A percentile compares a stretch with the other conserved stretches of the same genome.
Evolutionary conservation across 2,329 filamentous ascomycete species (phyloP).

Genomic region (Clarireedia hainanense): DNA sequence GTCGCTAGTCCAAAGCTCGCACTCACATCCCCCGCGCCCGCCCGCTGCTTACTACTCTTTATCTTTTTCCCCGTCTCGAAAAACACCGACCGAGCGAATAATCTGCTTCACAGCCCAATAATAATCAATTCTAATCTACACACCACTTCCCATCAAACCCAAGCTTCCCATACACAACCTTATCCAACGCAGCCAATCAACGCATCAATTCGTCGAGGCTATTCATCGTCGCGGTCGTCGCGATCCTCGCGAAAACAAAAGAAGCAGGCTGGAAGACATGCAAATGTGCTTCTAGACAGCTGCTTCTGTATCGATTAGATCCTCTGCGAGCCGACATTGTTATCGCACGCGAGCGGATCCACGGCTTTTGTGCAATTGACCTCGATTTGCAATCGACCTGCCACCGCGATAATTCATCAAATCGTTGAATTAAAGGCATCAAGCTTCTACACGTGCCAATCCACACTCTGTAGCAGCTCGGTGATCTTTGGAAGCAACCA

Average conservation of each 20-base stretch:
- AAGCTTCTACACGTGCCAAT: not conserved
- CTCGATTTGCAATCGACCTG: not conserved
- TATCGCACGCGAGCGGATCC: not conserved
- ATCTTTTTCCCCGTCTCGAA: too few relatives aligned
- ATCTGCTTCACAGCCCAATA: not conserved
- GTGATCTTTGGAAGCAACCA: not conserved
- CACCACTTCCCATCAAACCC: not conserved
- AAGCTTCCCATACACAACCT: not conserved
- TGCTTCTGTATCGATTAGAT: not conserved
- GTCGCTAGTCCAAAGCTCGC: too few relatives aligned
- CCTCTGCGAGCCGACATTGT: not conserved
- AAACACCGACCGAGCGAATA: too few relatives aligned
- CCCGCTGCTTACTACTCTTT: too few relatives aligned
- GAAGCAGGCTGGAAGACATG: not conserved
- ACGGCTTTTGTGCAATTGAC: not conserved
- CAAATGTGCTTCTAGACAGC: not conserved
- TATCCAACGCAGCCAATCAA: constrained; percentile 1
- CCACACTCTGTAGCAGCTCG: not conserved
- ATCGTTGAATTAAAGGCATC: not conserved
- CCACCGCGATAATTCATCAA: not conserved
- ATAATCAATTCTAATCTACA: not conserved
- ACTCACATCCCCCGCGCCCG: too few relatives aligned
- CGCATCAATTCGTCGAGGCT: not conserved
- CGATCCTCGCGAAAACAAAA: not conserved
- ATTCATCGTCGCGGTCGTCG: not conserved